Base-by-base conservation (phyloP, 1,139 yeast genomes). In the Ogataea hybrid region DNA sequence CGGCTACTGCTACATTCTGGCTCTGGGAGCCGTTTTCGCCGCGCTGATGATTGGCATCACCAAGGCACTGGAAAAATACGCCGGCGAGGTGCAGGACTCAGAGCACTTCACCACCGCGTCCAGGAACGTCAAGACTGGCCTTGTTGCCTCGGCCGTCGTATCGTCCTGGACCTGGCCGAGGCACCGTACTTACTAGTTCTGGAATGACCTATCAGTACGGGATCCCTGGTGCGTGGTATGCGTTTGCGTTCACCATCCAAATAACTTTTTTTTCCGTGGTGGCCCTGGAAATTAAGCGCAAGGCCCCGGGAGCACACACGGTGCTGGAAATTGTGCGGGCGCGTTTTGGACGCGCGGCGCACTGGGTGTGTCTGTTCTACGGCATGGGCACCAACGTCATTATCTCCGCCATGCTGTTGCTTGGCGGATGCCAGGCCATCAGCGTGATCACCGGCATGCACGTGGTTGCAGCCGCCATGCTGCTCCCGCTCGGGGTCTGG, bases 261-360 rank as follows among this genome's bases (percentile, higher is more conserved):
- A 73, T 76, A 44, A 66, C 73, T 6, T 64, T 73, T 37, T 77
- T 76, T 56, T 68, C 79, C 6, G 70, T 74, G 49, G 58, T 75
- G 47, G 83, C 82, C 28, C 70, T 77, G 42, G 75, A 75, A 56
- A 77, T 78, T 32, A 77, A 77, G 59, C 71, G 71, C 57, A 67
- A 71, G 46, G 80, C 81, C 15, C 82, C 83, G 1, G 71, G 70
- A 35, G 80, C 81, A 21, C 82, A 77, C 55, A 76, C 81, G 1
- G 70, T 75, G 51, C 70, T 75, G 51, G 83, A 77, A 56, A 73
- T 77, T 41, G 67, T 77, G 47, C 69, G 63, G 49, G 70, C 73
- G 3, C 61, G 84, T 42, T 79, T 75, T 52, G 82, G 83, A 30
- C 64, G 60, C 27, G 64, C 64, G 5, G 60, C 64, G 2, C 70